These are phyloP conservation scores for Sordaria brevicollis DNA, from an alignment of 495 filamentous ascomycete genomes.

Conservation along the genomic window DNA sequence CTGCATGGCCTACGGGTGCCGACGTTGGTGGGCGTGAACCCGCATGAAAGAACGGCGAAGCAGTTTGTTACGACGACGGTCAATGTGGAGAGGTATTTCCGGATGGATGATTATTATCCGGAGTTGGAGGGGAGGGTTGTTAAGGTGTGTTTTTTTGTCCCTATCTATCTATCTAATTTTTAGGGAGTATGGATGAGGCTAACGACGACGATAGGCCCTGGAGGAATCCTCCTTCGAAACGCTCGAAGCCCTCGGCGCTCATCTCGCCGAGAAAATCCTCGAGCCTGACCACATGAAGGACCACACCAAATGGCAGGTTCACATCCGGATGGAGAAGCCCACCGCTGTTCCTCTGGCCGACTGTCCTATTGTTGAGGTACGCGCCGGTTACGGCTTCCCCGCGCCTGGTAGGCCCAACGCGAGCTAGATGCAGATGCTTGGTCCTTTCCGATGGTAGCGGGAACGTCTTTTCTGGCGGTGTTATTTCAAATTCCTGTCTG, in stretches of 20 bases:
- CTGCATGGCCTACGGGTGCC: slow-evolving; percentile 43
- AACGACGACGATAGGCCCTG: slow-evolving; percentile 31
- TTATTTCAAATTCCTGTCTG: not conserved
- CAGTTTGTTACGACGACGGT: slow-evolving; percentile 48
- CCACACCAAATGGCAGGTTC: slow-evolving; percentile 32
- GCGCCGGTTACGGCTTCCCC: slow-evolving; percentile 11
- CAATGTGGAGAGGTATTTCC: slow-evolving; percentile 36
- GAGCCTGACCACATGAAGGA: not conserved
- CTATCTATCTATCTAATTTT: not conserved
- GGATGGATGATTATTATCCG: slow-evolving; percentile 30
- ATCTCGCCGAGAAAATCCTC: slow-evolving; percentile 32
- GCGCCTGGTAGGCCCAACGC: not conserved
- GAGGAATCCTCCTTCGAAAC: slow-evolving; percentile 51
- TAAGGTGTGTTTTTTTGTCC: slow-evolving; percentile 27
- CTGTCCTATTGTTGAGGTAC: slow-evolving; percentile 43
- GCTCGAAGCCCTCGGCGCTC: slow-evolving; percentile 46
- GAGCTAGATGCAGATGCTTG: not conserved
- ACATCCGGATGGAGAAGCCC: slow-evolving; percentile 47
- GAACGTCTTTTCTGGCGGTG: not conserved
- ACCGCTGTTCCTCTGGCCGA: slow-evolving; percentile 48
- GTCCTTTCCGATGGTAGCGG: not conserved
- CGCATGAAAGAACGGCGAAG: slow-evolving; percentile 45
- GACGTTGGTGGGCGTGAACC: slow-evolving; percentile 50
- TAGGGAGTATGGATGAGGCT: slow-evolving; percentile 5
- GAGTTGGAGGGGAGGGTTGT: slow-evolving; percentile 39